phyloP scores from a whole-genome alignment of 768 basidiomycete species.

The Auricularia cornea region DNA sequence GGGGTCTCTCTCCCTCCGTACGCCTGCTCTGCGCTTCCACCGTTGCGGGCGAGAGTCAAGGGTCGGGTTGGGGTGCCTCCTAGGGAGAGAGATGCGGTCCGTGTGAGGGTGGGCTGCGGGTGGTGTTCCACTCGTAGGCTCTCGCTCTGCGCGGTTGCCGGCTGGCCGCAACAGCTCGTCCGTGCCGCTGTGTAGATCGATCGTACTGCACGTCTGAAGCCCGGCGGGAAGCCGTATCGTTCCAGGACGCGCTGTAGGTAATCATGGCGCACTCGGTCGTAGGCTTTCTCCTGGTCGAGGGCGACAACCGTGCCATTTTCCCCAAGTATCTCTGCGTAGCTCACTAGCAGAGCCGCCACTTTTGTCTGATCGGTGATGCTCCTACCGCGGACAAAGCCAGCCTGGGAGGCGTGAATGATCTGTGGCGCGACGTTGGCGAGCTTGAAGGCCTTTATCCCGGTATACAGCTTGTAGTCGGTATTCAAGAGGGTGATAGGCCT shows the following conservation, averaged over 20 bases:
- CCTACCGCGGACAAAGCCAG: constrained; percentile 8
- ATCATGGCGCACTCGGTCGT: constrained; percentile 13
- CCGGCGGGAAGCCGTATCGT: neutral
- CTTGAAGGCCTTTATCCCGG: neutral
- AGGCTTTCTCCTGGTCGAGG: constrained; percentile 15
- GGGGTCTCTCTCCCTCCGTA: too few species aligned
- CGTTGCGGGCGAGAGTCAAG: too few species aligned
- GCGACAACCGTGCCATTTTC: constrained; percentile 5
- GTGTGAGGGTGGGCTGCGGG: too few species aligned
- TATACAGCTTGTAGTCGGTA: constrained; percentile 10
- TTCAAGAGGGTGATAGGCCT: constrained; percentile 10
- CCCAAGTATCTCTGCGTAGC: constrained; percentile 2
- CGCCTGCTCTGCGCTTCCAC: too few species aligned
- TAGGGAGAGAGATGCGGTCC: too few species aligned
- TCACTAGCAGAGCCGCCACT: constrained; percentile 1
- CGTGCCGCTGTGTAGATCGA: too few species aligned
- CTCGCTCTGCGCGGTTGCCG: too few species aligned
- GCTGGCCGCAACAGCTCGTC: too few species aligned
- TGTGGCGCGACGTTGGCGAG: neutral
- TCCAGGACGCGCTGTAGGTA: constrained; percentile 10
- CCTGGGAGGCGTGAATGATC: constrained; percentile 8
- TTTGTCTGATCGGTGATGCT: constrained; percentile 11
- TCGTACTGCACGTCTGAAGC: constrained; percentile 9
- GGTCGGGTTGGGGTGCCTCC: too few species aligned
- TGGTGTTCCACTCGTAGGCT: too few species aligned